Percentiles rank a stretch among this genome's conserved stretches.
phyloP scores from a whole-genome alignment of 768 basidiomycete species.

The Agrocybe pediades region DNA sequence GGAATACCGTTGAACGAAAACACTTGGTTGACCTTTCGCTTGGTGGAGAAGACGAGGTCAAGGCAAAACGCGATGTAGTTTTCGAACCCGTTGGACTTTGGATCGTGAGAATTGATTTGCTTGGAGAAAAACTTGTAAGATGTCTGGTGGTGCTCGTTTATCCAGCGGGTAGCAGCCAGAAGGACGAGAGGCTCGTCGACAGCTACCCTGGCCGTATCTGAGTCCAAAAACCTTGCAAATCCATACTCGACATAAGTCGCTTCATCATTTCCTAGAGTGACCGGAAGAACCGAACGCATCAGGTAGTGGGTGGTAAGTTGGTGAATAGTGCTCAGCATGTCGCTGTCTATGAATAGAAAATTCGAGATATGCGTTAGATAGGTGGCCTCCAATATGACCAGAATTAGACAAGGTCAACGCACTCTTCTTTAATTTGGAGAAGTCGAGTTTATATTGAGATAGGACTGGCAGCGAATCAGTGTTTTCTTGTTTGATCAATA shows the following conservation, averaged over 20 bases:
- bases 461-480: constrained; percentile 28
- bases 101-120: constrained; percentile 31
- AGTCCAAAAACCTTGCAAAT: constrained; percentile 44
- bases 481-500: constrained; percentile 31
- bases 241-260: constrained; percentile 44
- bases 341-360: constrained; percentile 26
- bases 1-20: constrained; percentile 34
- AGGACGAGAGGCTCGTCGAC: constrained; percentile 48
- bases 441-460: constrained; percentile 40
- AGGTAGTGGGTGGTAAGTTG: constrained; percentile 40
- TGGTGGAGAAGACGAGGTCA: constrained; percentile 36
- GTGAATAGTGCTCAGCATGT: constrained; percentile 39
- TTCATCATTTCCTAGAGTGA: constrained; percentile 40
- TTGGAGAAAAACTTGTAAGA: constrained; percentile 41
- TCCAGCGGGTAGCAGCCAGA: constrained; percentile 43
- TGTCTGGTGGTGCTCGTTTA: constrained; percentile 33
- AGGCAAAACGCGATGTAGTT: constrained; percentile 45
- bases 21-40: constrained; percentile 32
- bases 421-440: constrained; percentile 45
- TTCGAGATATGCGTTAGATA: not conserved
- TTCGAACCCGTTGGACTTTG: constrained; percentile 44
- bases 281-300: constrained; percentile 39
- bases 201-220: constrained; percentile 36
- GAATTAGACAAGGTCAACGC: constrained; percentile 7
- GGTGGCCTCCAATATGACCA: not conserved